Conservation (phyloP, 139 green algal genomes). For the Gonium pectorale region DNA sequence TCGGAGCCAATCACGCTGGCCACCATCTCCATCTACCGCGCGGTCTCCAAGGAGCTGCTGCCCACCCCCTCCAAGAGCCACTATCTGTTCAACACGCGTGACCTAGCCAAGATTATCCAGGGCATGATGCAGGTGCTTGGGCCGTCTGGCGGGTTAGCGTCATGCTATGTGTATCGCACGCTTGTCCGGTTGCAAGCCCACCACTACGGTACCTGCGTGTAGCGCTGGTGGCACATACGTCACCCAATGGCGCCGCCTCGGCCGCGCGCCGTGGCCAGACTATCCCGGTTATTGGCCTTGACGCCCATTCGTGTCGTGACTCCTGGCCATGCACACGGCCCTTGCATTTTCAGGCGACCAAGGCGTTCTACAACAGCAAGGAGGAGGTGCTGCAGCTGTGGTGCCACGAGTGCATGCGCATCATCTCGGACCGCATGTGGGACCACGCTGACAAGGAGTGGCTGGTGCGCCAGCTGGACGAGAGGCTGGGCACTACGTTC, state of each 20-base stretch:
- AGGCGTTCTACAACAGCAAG: constrained; percentile 84
- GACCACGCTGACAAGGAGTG: constrained; percentile 71
- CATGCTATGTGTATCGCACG: too few species aligned
- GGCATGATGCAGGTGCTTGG: constrained; percentile 71
- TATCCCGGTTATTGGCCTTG: too few species aligned
- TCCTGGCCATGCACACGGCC: neutral
- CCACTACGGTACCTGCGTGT: too few species aligned
- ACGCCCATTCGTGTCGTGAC: too few species aligned
- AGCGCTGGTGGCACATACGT: too few species aligned
- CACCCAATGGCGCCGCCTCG: too few species aligned
- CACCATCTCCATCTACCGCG: constrained; percentile 69
- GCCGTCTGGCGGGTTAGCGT: too few species aligned
- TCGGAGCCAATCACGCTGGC: constrained; percentile 75
- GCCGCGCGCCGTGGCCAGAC: too few species aligned
- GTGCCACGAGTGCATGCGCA: constrained; percentile 84
- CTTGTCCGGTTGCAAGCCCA: too few species aligned
- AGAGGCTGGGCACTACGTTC: constrained; percentile 72
- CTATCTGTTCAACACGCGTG: constrained; percentile 91
- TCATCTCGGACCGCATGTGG: constrained; percentile 88
- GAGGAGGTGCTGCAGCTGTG: constrained; percentile 88
- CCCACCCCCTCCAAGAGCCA: constrained; percentile 86
- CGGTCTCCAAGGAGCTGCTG: constrained; percentile 77
- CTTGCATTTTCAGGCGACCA: constrained; percentile 13
- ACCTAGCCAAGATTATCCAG: constrained; percentile 86
- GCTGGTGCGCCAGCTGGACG: constrained; percentile 78